Evolutionary conservation across 371 early-diverging fungal genomes (phyloP).

Genomic region (Dichotomocladium elegans): DNA sequence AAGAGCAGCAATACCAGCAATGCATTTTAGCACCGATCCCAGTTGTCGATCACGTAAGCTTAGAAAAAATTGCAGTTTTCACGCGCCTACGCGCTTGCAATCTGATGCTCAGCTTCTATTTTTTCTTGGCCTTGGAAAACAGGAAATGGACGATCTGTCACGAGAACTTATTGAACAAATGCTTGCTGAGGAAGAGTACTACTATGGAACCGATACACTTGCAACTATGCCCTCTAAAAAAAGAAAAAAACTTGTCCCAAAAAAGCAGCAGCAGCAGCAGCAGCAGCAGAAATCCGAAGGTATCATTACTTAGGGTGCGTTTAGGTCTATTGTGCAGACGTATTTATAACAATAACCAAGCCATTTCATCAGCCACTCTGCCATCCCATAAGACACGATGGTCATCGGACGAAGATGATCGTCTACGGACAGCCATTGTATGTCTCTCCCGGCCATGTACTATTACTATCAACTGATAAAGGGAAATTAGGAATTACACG

Average conservation of each 20-base stretch:
- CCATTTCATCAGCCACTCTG: slow-evolving; percentile 49
- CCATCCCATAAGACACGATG: slow-evolving; percentile 66
- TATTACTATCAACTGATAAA: slow-evolving; percentile 2
- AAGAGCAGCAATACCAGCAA: background rate
- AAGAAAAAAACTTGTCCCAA: slow-evolving; percentile 10
- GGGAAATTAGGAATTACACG: slow-evolving; percentile 33
- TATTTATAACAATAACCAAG: slow-evolving; percentile 1
- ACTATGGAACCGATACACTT: slow-evolving; percentile 42
- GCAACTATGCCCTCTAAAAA: slow-evolving; percentile 7
- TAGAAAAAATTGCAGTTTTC: background rate
- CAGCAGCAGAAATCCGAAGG: slow-evolving; percentile 18
- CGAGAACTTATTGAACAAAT: slow-evolving; percentile 62
- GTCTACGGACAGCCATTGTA: slow-evolving; percentile 47
- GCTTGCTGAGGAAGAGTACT: slow-evolving; percentile 68
- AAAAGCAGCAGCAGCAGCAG: background rate
- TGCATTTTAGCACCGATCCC: background rate
- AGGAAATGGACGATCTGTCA: slow-evolving; percentile 60
- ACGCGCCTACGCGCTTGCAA: background rate
- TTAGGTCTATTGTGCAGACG: background rate
- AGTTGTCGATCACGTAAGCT: too few relatives aligned
- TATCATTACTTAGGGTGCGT: background rate
- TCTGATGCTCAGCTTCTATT: too few relatives aligned
- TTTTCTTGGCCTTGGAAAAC: too few relatives aligned
- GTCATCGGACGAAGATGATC: slow-evolving; percentile 42
- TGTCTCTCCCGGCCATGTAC: too few relatives aligned